Evolutionary conservation across 2,329 filamentous ascomycete species (phyloP).

Genomic region (Alternaria sp.): DNA sequence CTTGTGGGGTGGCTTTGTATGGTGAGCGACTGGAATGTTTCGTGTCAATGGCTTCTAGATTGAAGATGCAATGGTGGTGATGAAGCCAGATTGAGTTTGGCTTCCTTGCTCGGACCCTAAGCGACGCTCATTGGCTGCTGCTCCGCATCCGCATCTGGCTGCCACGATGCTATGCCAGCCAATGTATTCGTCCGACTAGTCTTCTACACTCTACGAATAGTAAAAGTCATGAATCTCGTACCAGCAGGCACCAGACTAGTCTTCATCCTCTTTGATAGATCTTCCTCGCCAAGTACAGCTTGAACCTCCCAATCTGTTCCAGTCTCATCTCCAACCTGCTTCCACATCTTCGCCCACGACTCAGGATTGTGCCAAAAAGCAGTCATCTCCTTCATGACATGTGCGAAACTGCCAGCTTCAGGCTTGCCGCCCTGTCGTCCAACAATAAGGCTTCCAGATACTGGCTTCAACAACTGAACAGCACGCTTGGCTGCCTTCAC

Average conservation of each 20-base stretch:
- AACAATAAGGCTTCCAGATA: conserved; percentile 49
- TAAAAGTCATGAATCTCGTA: conserved; percentile 38
- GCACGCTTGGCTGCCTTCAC: conserved; percentile 46
- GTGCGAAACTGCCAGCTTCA: conserved; percentile 38
- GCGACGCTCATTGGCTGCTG: conserved; percentile 31
- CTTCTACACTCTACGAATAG: conserved; percentile 33
- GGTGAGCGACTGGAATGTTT: conserved; percentile 4
- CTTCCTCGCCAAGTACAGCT: conserved; percentile 36
- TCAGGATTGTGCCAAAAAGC: conserved; percentile 51
- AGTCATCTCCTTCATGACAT: conserved; percentile 24
- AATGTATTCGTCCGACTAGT: background rate
- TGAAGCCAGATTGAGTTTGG: conserved; percentile 48
- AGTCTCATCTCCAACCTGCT: conserved; percentile 50
- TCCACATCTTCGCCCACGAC: conserved; percentile 51
- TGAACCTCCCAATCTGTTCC: conserved; percentile 49
- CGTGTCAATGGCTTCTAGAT: conserved; percentile 14
- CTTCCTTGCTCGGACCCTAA: conserved; percentile 38
- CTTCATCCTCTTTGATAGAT: conserved; percentile 31
- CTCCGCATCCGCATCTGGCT: background rate
- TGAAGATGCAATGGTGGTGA: conserved; percentile 26
- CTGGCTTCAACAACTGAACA: conserved; percentile 45
- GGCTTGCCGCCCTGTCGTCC: conserved; percentile 51
- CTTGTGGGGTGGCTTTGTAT: background rate
- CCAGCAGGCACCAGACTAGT: conserved; percentile 33
- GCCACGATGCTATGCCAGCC: background rate